Conservation (phyloP, 495 filamentous ascomycete species). For the Penicillium herquei region DNA sequence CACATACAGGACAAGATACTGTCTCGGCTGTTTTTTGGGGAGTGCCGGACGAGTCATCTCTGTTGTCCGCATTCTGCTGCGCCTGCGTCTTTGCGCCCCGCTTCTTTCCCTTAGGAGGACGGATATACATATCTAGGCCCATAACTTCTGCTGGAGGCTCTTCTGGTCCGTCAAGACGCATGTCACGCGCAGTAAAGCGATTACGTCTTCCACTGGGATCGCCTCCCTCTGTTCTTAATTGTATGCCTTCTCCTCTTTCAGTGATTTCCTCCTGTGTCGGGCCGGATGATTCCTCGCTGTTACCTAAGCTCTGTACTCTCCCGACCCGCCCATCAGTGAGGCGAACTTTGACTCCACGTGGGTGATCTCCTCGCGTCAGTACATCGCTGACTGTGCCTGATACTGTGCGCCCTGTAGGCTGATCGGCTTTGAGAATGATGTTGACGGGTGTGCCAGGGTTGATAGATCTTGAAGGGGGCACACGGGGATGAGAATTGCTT, state of each 20-base stretch:
- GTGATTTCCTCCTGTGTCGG: not conserved
- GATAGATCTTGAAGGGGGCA: slow-evolving; percentile 20
- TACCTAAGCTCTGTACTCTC: slow-evolving; percentile 51
- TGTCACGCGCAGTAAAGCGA: slow-evolving; percentile 7
- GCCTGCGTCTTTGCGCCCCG: slow-evolving; percentile 1
- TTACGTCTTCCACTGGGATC: slow-evolving; percentile 6
- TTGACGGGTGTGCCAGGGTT: slow-evolving; percentile 56
- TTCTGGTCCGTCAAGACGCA: slow-evolving; percentile 8
- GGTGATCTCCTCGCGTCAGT: slow-evolving; percentile 67
- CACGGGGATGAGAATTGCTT: slow-evolving; percentile 6
- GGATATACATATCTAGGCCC: slow-evolving; percentile 14
- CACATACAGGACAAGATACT: slow-evolving; percentile 24
- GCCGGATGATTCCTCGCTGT: not conserved
- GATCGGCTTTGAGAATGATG: slow-evolving; percentile 70
- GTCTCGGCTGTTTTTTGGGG: not conserved
- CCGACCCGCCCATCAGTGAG: slow-evolving; percentile 66
- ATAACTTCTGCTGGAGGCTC: slow-evolving; percentile 8
- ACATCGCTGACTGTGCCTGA: slow-evolving; percentile 58
- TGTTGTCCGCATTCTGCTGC: not conserved
- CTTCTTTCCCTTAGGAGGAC: slow-evolving; percentile 11
- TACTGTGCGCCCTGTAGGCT: slow-evolving; percentile 66
- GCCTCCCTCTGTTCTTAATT: slow-evolving; percentile 6
- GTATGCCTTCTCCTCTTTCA: not conserved
- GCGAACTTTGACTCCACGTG: slow-evolving; percentile 74
- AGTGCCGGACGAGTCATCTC: not conserved